Conservation (phyloP, 176 grass and related monocot genomes). For the Coix lacrymajobi region DNA sequence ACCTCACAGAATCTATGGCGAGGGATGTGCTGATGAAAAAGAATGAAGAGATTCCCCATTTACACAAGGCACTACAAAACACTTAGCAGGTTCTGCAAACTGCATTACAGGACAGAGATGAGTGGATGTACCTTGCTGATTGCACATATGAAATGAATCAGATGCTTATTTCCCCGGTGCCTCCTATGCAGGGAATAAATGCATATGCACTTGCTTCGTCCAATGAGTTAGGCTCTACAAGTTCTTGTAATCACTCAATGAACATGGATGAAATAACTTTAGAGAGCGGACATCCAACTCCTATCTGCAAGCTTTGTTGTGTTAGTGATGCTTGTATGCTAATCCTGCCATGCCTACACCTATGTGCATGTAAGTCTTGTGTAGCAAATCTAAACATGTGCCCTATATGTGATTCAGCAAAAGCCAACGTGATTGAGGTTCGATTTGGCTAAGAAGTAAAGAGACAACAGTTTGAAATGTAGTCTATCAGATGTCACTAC, state of each 20-base stretch:
- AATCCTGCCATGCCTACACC: no score
- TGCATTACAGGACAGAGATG: background rate
- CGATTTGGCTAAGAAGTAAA: no score
- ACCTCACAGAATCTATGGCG: background rate
- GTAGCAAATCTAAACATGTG: no score
- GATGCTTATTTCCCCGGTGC: background rate
- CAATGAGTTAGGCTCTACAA: background rate
- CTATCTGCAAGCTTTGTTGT: background rate
- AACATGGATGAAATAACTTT: background rate
- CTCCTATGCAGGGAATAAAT: background rate
- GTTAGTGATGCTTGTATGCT: background rate
- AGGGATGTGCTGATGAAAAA: background rate
- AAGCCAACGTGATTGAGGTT: no score
- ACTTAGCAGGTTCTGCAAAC: background rate
- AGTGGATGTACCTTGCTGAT: background rate
- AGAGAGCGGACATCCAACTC: background rate
- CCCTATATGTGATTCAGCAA: no score
- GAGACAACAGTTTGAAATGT: no score
- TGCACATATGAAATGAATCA: background rate
- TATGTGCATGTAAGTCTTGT: no score
- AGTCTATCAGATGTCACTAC: no score
- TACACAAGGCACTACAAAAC: background rate
- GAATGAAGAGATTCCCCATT: background rate
- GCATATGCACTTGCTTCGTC: background rate
- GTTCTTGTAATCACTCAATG: background rate